Evolutionary conservation across 2,329 filamentous ascomycete species (phyloP), one percentile per base, ranked within the genome.

Genomic region (Microcyclospora tardicrescens): DNA sequence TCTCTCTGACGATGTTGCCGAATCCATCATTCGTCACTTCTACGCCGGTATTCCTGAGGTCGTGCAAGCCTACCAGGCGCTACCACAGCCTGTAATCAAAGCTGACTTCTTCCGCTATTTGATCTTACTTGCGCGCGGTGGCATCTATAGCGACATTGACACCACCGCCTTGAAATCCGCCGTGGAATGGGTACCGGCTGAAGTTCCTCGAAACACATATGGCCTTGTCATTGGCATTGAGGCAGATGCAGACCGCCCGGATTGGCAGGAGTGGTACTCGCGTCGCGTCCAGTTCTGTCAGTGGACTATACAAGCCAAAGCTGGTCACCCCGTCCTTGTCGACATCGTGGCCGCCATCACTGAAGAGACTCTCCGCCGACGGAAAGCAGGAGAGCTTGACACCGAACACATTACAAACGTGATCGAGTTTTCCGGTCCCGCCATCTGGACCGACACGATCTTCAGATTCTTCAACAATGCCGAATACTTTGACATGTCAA

Each of bases 251-350:
- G 86, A 96, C 61, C 77, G 91, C 35, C 74, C 76, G 3, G 91
- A 98, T 60, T 98, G 91, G 91, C 73, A 77, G 28, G 69, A 94
- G 1, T 96, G 89, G 91, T 98, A 96, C 67, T 91, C 85, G 46
- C 81, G 91, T 43, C 77, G 89, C 46, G 87, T 98, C 44, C 91
- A 96, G 59, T 96, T 98, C 63, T 98, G 91, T 64, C 91, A 98
- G 61, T 98, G 91, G 91, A 98, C 91, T 1, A 95, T 98, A 46
- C 89, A 96, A 62, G 69, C 83, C 41, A 98, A 98, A 62, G 82
- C 89, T 0, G 91, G 91, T 10, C 91, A 98, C 59, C 91, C 91
- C 0, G 77, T 94, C 10, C 72, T 98, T 42, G 77, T 87, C 45
- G 84, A 95, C 44, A 75, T 94, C 43, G 85, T 98, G 27, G 71